Evolutionary conservation across 2,329 filamentous ascomycete species (phyloP).

Genomic region (Alternaria sp.): DNA sequence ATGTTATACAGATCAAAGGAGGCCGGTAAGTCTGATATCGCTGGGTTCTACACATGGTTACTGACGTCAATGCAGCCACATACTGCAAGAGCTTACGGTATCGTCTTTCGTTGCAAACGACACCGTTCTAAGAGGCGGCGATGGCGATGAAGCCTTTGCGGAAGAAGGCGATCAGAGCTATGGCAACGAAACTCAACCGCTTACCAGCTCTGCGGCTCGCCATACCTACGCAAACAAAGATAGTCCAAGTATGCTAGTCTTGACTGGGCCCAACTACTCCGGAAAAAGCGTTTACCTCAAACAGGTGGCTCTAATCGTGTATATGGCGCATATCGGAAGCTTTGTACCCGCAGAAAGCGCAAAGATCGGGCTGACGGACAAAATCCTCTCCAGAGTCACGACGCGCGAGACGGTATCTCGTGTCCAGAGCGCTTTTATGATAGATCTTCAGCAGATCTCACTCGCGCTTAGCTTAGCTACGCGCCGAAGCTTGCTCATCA

Average conservation of each 20-base stretch:
- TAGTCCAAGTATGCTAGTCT: slow-evolving; percentile 73
- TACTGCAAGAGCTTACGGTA: slow-evolving; percentile 84
- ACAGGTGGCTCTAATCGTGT: slow-evolving; percentile 88
- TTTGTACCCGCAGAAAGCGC: slow-evolving; percentile 85
- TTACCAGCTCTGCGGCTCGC: slow-evolving; percentile 14
- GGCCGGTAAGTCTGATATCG: slow-evolving; percentile 65
- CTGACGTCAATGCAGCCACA: slow-evolving; percentile 63
- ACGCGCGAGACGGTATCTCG: slow-evolving; percentile 73
- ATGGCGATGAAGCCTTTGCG: slow-evolving; percentile 23
- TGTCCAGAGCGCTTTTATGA: slow-evolving; percentile 74
- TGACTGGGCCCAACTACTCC: slow-evolving; percentile 96
- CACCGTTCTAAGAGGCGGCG: slow-evolving; percentile 72
- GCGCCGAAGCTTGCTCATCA: slow-evolving; percentile 78
- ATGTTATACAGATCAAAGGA: slow-evolving; percentile 75
- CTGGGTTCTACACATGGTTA: not conserved
- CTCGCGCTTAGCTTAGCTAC: slow-evolving; percentile 79
- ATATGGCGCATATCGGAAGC: slow-evolving; percentile 87
- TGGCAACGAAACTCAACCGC: not conserved
- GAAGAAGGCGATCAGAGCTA: slow-evolving; percentile 1
- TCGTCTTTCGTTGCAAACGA: slow-evolving; percentile 84
- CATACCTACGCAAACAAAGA: slow-evolving; percentile 24
- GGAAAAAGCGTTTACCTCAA: slow-evolving; percentile 97
- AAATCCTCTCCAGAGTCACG: slow-evolving; percentile 85
- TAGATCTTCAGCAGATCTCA: slow-evolving; percentile 86
- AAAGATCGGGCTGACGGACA: slow-evolving; percentile 86